Evolutionary conservation across 2,329 filamentous ascomycete species (phyloP), one percentile per base, ranked within the genome.

Genomic region (Dryadomyces sulphureus): DNA sequence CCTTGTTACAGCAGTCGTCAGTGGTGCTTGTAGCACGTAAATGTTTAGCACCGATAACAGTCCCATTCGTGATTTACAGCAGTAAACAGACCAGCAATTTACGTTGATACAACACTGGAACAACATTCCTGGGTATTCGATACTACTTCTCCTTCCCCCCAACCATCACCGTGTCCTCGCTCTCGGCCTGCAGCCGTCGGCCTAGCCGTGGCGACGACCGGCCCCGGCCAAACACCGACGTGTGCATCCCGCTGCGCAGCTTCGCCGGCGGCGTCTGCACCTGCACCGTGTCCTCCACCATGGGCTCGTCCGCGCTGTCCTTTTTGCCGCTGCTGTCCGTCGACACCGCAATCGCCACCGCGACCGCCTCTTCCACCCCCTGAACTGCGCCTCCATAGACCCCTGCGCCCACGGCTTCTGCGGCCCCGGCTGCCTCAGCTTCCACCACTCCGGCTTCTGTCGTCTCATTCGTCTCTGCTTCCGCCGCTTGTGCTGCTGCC

Each of bases 261-360:
- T 54, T 51, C 4, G 46, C 19, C 3, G 50, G 56, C 3, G 58
- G 55, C 42, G 62, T 62, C 43, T 59, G 57, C 39, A 65, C 62
- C 47, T 65, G 60, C 17, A 66, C 59, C n/a, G 56, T 57, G 40
- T 59, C 65, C 43, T 60, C 54, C 32, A 61, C 32, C 7, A 12
- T 11, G 3, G 40, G 6, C 24, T 47, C 45, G 39, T 39, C 35
- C 9, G 19, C 59, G 9, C 56, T 60, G 11, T 56, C 56, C 8
- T 45, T 40, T 19, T 38, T 30, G 5, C 24, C 24, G 3, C 4
- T 25, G 8, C 6, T n/a, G 5, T 24, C 19, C 20, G 17, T 5
- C n/a, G 22, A 6, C 16, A 4, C n/a, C 41, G 19, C 5, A 2
- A 27, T 24, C 14, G 17, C 30, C 38, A 21, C 20, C 12, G 22